These are phyloP conservation scores for Neurospora sp. DNA, from an alignment of 495 filamentous ascomycete species.

Conservation along the genomic window DNA sequence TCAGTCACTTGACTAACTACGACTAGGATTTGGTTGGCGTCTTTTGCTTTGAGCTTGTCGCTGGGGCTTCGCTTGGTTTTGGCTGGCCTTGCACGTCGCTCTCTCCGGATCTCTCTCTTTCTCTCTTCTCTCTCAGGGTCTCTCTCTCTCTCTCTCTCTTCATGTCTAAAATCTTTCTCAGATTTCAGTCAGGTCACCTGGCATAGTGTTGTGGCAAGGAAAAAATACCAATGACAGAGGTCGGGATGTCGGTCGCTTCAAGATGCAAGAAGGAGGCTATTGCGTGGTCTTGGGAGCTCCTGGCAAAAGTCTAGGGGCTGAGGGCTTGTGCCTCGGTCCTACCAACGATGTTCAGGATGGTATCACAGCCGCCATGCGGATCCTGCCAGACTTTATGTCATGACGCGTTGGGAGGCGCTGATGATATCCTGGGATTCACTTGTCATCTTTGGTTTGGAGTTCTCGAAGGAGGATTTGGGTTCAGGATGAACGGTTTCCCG, in stretches of 20 bases:
- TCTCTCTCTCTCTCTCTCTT: background rate
- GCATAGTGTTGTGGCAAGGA: too few species aligned
- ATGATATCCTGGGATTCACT: background rate
- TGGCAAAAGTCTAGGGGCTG: conserved; percentile 85
- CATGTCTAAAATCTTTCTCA: background rate
- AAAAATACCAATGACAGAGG: background rate
- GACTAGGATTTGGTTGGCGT: background rate
- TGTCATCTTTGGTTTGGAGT: background rate
- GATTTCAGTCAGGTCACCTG: background rate
- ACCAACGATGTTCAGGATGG: too few species aligned
- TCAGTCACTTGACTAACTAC: background rate
- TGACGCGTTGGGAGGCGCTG: background rate
- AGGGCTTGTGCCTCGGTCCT: too few species aligned
- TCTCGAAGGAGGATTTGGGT: background rate
- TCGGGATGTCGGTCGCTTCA: conserved; percentile 46
- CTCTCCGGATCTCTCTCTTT: background rate
- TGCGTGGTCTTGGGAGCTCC: conserved; percentile 79
- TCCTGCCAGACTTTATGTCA: conserved; percentile 49
- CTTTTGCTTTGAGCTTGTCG: background rate
- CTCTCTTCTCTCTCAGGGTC: background rate
- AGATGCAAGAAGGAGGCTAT: conserved; percentile 72
- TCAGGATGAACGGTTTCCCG: background rate
- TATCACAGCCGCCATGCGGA: conserved; percentile 21
- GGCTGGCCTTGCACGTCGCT: background rate
- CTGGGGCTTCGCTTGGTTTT: background rate